phyloP scores from a whole-genome alignment of 768 basidiomycete species.

The Leccinum pellstonianum region DNA sequence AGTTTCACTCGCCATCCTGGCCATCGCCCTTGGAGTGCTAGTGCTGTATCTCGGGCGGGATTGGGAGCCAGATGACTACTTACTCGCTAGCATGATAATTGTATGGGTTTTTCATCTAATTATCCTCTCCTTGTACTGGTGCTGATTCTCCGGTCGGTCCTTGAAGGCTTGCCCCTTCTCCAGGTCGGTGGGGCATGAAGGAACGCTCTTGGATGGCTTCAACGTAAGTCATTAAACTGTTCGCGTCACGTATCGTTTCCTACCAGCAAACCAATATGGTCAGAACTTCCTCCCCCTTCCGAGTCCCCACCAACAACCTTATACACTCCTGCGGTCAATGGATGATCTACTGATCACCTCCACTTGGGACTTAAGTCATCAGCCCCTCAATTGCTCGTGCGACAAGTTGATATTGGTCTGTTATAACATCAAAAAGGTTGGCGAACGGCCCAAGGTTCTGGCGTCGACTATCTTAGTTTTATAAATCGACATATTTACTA shows the following conservation, averaged over 20 bases:
- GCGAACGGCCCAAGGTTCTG: slow-evolving; percentile 93
- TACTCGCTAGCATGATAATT: slow-evolving; percentile 58
- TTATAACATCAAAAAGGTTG: slow-evolving; percentile 86
- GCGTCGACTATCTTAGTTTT: slow-evolving; percentile 97
- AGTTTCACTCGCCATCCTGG: slow-evolving; percentile 54
- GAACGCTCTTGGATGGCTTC: slow-evolving; percentile 64
- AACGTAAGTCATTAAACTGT: slow-evolving; percentile 52
- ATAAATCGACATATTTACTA: slow-evolving; percentile 68
- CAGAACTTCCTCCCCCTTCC: slow-evolving; percentile 51
- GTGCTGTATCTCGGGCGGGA: slow-evolving; percentile 71
- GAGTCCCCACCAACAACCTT: slow-evolving; percentile 69
- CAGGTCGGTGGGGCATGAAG: slow-evolving; percentile 63
- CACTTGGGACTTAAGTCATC: slow-evolving; percentile 88
- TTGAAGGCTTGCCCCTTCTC: slow-evolving; percentile 45
- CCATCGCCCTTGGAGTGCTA: slow-evolving; percentile 54
- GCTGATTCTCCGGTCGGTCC: neutral
- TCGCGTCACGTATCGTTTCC: neutral
- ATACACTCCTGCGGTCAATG: slow-evolving; percentile 86
- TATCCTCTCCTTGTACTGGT: neutral
- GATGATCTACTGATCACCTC: slow-evolving; percentile 91
- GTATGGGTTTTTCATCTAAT: slow-evolving; percentile 39
- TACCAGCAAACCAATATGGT: slow-evolving; percentile 85
- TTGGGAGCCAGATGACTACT: slow-evolving; percentile 70
- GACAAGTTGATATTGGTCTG: neutral
- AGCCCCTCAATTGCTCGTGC: neutral